Evolutionary conservation across 2,329 filamentous ascomycete genomes (phyloP).

Genomic region (Nemania diffusa): DNA sequence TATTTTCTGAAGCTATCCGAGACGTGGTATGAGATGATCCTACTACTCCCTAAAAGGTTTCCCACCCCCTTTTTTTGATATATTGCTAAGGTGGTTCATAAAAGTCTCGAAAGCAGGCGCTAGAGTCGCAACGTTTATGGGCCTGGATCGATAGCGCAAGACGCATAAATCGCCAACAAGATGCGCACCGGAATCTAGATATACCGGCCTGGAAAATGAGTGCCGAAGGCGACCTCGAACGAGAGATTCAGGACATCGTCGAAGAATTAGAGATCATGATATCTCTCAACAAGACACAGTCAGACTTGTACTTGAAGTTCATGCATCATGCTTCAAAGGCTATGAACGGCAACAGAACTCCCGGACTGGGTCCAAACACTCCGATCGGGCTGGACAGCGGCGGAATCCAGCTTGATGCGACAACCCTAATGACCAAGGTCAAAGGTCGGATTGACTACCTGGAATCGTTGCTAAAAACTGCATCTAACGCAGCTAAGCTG

Average conservation of each 20-base stretch:
- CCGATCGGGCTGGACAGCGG: too few species aligned
- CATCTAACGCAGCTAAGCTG: background rate
- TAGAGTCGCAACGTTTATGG: slow-evolving; percentile 17
- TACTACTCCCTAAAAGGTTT: background rate
- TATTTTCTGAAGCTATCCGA: slow-evolving; percentile 48
- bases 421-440: slow-evolving; percentile 10
- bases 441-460: slow-evolving; percentile 21
- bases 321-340: slow-evolving; percentile 12
- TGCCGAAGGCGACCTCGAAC: slow-evolving; percentile 45
- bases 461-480: slow-evolving; percentile 19
- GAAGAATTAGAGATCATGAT: slow-evolving; percentile 50
- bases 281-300: slow-evolving; percentile 45
- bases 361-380: background rate
- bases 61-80: background rate
- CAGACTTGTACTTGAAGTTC: slow-evolving; percentile 33
- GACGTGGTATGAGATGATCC: slow-evolving; percentile 39
- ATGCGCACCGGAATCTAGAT: background rate
- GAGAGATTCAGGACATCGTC: slow-evolving; percentile 48
- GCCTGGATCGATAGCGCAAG: slow-evolving; percentile 20
- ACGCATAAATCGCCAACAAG: slow-evolving; percentile 15
- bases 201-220: slow-evolving; percentile 21
- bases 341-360: background rate
- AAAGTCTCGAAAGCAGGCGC: slow-evolving; percentile 18
- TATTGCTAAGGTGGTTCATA: slow-evolving; percentile 31
- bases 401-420: background rate